A percentile compares a stretch with the other conserved stretches of the same genome.
These are phyloP conservation scores for Colletotrichum godetiae DNA, from an alignment of 2,329 filamentous ascomycete genomes.

Conservation along the genomic window DNA sequence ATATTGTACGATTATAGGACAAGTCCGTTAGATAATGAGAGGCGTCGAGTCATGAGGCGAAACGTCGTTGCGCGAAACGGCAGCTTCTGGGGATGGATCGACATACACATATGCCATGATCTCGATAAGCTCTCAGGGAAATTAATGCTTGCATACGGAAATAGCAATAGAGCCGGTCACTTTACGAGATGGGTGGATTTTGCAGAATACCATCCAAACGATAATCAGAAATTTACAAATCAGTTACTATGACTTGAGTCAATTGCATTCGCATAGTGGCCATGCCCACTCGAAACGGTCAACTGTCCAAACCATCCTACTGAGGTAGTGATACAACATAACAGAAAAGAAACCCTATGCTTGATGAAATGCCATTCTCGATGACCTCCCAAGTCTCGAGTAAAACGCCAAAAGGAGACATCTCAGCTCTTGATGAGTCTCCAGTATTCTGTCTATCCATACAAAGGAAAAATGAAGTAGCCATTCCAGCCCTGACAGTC, in stretches of 20 bases:
- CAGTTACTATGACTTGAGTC: neutral
- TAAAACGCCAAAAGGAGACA: slow-evolving; percentile 51
- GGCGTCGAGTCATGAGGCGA: slow-evolving; percentile 20
- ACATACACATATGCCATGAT: neutral
- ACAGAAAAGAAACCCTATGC: slow-evolving; percentile 5
- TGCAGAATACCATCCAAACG: slow-evolving; percentile 2
- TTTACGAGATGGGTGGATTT: neutral
- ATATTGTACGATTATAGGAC: neutral
- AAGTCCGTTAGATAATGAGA: neutral
- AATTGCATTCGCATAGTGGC: neutral
- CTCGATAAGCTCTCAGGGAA: neutral
- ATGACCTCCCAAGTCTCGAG: slow-evolving; percentile 1
- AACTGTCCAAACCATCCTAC: neutral
- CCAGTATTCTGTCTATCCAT: slow-evolving; percentile 43
- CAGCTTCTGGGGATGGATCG: neutral
- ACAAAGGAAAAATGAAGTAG: slow-evolving; percentile 31
- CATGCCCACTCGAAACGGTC: neutral
- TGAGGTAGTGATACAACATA: slow-evolving; percentile 20
- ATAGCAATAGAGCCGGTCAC: neutral
- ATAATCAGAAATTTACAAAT: neutral
- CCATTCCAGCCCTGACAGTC: slow-evolving; percentile 6
- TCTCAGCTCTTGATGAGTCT: slow-evolving; percentile 68
- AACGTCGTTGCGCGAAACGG: slow-evolving; percentile 13
- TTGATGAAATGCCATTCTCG: neutral
- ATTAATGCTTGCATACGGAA: neutral